Base-by-base conservation (phyloP, 1,139 yeast species). In the Candida glucosophila region DNA sequence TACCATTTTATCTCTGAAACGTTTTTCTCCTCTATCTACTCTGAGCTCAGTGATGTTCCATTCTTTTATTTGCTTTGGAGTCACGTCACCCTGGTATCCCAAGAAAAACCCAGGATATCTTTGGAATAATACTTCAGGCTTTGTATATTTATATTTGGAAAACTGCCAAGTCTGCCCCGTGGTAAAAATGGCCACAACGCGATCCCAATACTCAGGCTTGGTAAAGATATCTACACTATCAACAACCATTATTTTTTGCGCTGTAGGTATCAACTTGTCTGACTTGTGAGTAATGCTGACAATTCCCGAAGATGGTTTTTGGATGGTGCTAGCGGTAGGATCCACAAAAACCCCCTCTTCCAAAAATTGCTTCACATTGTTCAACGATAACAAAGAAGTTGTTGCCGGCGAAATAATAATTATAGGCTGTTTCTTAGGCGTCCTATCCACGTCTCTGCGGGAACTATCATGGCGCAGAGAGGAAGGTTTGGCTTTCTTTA, bases 131-230 rank as follows among this genome's bases (percentile, higher is more conserved):
- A 65, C 62, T 33, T 80, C 76, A 2, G 98, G 96, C 32, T 77
- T 74, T 19, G 77, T 67, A 72, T 86, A 81, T 44, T 79, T 81
- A 53, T 90, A 90, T 42, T 77, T 75, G 43, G 82, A 73, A 54
- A 90, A 83, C 55, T 90, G 99, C 99, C 99, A 90, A 28, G 78
- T 68, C 56, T 90, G 98, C 11, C 99, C 98, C 2, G 97, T 90
- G 11, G 95, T 90, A 57, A 90, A 81, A 15, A 90, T 83, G 0
- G 95, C 97, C 25, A 90, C 82, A 2, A 92, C 96, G 32, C 98
- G 68, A 43, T 79, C 85, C 99, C 99, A 90, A 53, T 92, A 86
- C 46, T 90, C 98, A 3, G 95, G 95, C 47, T 86, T 88, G 14
- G 81, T 77, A 59, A 90, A 88, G 52, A 77, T 71, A 29, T 86